phyloP scores from a whole-genome alignment of 2,329 filamentous ascomycete species.

The Beauveria brongniartii region DNA sequence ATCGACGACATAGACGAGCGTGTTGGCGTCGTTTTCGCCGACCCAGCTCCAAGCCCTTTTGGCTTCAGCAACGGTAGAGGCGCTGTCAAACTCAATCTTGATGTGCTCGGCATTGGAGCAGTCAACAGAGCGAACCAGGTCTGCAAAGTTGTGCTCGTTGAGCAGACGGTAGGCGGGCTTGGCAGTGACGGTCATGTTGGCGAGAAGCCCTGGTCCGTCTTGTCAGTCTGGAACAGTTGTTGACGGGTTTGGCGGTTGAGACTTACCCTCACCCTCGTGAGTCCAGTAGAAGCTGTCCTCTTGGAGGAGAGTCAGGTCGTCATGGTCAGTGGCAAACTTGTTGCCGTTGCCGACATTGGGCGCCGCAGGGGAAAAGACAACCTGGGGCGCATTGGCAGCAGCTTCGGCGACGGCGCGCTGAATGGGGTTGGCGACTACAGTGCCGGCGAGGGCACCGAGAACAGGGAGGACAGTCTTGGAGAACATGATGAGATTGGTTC shows the following conservation, averaged over 20 bases:
- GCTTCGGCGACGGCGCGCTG: slow-evolving; percentile 8
- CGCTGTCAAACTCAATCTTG: background rate
- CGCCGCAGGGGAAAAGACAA: slow-evolving; percentile 2
- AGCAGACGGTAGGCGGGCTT: slow-evolving; percentile 7
- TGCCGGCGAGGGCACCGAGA: slow-evolving; percentile 5
- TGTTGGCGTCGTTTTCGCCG: slow-evolving; percentile 1
- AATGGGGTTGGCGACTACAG: slow-evolving; percentile 5
- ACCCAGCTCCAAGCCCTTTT: slow-evolving; percentile 8
- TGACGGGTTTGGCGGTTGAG: too few species aligned
- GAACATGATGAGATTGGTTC: slow-evolving; percentile 3
- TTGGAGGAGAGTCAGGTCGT: slow-evolving; percentile 2
- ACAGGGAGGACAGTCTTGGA: slow-evolving; percentile 6
- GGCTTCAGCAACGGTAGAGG: slow-evolving; percentile 3
- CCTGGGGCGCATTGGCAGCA: slow-evolving; percentile 1
- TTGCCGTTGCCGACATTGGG: background rate
- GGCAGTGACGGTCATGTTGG: slow-evolving; percentile 11
- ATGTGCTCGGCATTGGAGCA: slow-evolving; percentile 8
- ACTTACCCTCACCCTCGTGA: slow-evolving; percentile 1
- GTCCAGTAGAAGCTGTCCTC: slow-evolving; percentile 11
- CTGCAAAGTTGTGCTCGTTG: slow-evolving; percentile 8
- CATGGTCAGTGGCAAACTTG: background rate
- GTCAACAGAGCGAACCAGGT: slow-evolving; percentile 10
- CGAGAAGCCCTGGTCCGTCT: background rate
- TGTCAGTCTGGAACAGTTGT: background rate
- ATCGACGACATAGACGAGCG: slow-evolving; percentile 9